Percentiles rank a stretch among this genome's conserved stretches.
Conservation (phyloP, 1,284 basidiomycete genomes). For the Boletus mariae region DNA sequence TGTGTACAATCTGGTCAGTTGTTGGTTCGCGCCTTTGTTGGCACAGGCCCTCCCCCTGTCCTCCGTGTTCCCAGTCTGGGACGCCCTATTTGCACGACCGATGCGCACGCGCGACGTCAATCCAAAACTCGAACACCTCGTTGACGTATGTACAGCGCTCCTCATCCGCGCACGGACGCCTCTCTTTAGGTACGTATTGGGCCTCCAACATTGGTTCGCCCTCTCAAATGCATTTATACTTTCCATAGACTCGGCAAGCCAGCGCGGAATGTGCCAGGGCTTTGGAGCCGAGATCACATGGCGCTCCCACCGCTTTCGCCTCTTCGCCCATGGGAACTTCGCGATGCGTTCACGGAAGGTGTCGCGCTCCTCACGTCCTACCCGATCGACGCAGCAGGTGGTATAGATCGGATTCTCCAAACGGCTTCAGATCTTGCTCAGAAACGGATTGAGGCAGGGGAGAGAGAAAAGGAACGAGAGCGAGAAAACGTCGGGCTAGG, state of each 20-base stretch:
- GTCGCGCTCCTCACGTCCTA: conserved; percentile 61
- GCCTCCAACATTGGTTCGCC: neutral
- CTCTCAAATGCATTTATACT: conserved; percentile 8
- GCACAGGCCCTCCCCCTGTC: conserved; percentile 66
- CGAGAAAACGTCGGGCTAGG: conserved; percentile 44
- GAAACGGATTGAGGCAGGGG: conserved; percentile 43
- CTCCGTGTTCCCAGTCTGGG: conserved; percentile 63
- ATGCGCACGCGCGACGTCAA: conserved; percentile 52
- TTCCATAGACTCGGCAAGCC: neutral
- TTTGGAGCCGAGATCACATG: conserved; percentile 53
- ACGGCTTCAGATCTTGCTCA: conserved; percentile 56
- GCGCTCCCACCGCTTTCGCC: conserved; percentile 42
- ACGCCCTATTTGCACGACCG: conserved; percentile 60
- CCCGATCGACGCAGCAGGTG: conserved; percentile 59
- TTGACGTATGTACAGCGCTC: conserved; percentile 68
- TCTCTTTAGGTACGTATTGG: conserved; percentile 49
- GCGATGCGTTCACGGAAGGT: conserved; percentile 64
- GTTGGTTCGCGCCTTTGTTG: conserved; percentile 72
- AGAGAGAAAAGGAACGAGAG: conserved; percentile 28
- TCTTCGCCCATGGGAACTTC: conserved; percentile 50
- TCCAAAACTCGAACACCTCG: conserved; percentile 60
- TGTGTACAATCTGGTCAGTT: conserved; percentile 38
- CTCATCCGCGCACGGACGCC: conserved; percentile 53
- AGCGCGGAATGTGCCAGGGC: neutral
- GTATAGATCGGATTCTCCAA: conserved; percentile 68